Percentiles rank a stretch among this genome's conserved stretches.
phyloP scores from a whole-genome alignment of 352 stramenopile species.

The Pythium scleroteichum region DNA sequence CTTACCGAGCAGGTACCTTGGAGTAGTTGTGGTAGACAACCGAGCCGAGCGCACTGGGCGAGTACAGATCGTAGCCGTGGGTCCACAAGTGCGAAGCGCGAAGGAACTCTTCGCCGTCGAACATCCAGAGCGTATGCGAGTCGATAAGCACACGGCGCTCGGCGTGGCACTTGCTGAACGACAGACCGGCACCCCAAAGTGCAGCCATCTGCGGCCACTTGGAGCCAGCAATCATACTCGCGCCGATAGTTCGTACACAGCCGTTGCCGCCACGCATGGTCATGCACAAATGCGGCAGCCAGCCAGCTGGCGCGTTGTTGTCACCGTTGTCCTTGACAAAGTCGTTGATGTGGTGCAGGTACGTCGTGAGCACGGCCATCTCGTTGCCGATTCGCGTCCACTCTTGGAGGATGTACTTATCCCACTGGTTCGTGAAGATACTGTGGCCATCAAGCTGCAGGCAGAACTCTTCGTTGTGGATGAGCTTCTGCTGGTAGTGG shows the following conservation, averaged over 20 bases:
- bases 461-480: slow-evolving; percentile 80
- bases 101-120: slow-evolving; percentile 45
- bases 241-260: slow-evolving; percentile 69
- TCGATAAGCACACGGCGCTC: slow-evolving; percentile 74
- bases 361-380: slow-evolving; percentile 82
- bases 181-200: slow-evolving; percentile 77
- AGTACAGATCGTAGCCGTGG: slow-evolving; percentile 45
- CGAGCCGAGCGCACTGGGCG: slow-evolving; percentile 34
- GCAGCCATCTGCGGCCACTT: slow-evolving; percentile 75
- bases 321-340: slow-evolving; percentile 81
- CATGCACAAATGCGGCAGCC: slow-evolving; percentile 72
- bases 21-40: slow-evolving; percentile 56
- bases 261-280: slow-evolving; percentile 69
- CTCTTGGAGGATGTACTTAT: slow-evolving; percentile 67
- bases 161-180: slow-evolving; percentile 85
- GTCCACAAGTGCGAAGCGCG: slow-evolving; percentile 42
- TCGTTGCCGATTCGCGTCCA: slow-evolving; percentile 80
- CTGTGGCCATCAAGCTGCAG: slow-evolving; percentile 83
- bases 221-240: slow-evolving; percentile 74
- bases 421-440: slow-evolving; percentile 87
- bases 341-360: slow-evolving; percentile 82
- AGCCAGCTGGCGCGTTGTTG: slow-evolving; percentile 52
- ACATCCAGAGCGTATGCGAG: slow-evolving; percentile 71
- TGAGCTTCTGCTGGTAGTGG: slow-evolving; percentile 79
- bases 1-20: slow-evolving; percentile 35